Base-by-base conservation (phyloP, 2,329 filamentous ascomycete species). In the Volutella citrinella region DNA sequence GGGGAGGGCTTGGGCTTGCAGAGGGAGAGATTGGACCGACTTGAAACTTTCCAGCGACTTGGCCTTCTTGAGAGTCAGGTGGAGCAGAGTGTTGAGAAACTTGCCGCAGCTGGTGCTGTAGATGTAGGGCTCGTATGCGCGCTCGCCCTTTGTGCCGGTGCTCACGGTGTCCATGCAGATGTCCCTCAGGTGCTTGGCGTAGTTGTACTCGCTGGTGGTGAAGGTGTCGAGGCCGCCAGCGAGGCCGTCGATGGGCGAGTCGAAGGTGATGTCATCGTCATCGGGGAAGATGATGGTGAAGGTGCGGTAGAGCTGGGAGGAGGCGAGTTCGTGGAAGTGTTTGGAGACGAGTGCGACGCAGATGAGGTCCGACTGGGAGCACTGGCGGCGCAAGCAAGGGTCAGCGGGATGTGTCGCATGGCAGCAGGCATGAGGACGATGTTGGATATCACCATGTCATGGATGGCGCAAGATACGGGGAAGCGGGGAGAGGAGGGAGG, bases 271-370 rank as follows among this genome's bases (percentile, higher is more conserved):
- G 37, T 76, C 72, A 45, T 79, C 74, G 32, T 77, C 71, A 38
- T 79, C 74, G n/a, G 74, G 70, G 49, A 82, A 80, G 34, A 78
- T 63, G 42, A 81, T 78, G 49, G 71, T 64, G 51, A 82, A 77
- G 36, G 65, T 71, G 40, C 75, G 73, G 53, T 82, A 83, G 12
- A 83, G 61, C 40, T 76, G 65, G 24, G 71, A 61, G 27, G 78
- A 72, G 28, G 77, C 76, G 18, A 82, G 62, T 22, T 77, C 68
- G 45, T 72, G 72, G 48, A 80, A 78, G 36, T 72, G 68, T 38
- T 60, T 72, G 27, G 71, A 80, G 38, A 80, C 77, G 20, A 80
- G 69, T 11, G 76, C 69, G 31, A 82, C 65, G 41, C 69, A 73
- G 36, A 80, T 71, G 31, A 78, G 67, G 39, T 80, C 75, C 43